phyloP scores from a whole-genome alignment of 2,329 filamentous ascomycete genomes.

The Spiromastix sp. region DNA sequence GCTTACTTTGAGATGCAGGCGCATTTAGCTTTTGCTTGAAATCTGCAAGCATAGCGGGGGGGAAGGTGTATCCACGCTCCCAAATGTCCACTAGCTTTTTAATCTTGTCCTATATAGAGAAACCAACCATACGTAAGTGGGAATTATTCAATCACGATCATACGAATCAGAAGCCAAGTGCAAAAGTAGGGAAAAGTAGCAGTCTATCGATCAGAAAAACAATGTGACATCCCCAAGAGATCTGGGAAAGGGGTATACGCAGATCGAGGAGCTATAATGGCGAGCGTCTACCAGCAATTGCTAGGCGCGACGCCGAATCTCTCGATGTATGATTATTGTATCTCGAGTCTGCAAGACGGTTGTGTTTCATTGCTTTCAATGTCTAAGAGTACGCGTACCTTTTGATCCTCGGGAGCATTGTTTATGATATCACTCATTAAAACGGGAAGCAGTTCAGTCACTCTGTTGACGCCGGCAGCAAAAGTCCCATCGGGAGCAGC shows the following conservation, averaged over 20 bases:
- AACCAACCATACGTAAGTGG: constrained; percentile 40
- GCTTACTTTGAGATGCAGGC: constrained; percentile 54
- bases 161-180: constrained; percentile 5
- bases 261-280: too few relatives aligned
- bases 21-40: constrained; percentile 74
- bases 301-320: too few relatives aligned
- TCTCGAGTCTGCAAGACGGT: too few relatives aligned
- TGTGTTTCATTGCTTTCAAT: constrained; percentile 2
- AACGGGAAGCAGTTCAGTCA: constrained; percentile 86
- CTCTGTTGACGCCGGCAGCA: constrained; percentile 89
- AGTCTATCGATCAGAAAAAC: too few relatives aligned
- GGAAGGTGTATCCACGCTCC: constrained; percentile 92
- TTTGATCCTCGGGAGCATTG: constrained; percentile 84
- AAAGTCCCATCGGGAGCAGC: constrained; percentile 82
- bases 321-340: constrained; percentile 1
- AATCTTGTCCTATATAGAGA: constrained; percentile 74
- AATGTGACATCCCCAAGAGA: too few relatives aligned
- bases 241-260: constrained; percentile 4
- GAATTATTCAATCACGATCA: constrained; percentile 27
- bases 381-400: constrained; percentile 57
- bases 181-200: constrained; percentile 5
- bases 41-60: constrained; percentile 61
- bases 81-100: constrained; percentile 93
- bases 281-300: too few relatives aligned
- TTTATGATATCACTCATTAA: constrained; percentile 94